Conservation (phyloP, 345 rosid species). For the Firmiana major region DNA sequence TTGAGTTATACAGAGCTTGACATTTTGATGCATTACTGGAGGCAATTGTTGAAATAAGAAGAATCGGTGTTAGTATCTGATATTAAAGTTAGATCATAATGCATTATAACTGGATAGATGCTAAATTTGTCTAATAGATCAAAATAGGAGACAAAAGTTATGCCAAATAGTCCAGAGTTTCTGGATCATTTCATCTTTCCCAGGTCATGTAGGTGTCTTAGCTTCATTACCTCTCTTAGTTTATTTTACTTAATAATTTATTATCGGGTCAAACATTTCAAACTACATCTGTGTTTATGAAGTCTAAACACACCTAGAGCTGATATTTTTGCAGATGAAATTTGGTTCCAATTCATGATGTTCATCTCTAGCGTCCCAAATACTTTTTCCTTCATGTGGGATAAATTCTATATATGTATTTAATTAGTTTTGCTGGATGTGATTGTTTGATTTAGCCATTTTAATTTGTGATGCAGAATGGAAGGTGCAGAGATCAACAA, state of each 20-base stretch:
- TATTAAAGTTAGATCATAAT: not conserved
- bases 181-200: too few species aligned
- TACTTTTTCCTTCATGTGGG: not conserved
- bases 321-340: not conserved
- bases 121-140: not conserved
- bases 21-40: not conserved
- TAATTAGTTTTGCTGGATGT: not conserved
- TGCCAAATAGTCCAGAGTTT: not conserved
- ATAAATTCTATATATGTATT: not conserved
- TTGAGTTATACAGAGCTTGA: not conserved
- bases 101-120: not conserved
- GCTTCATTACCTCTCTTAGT: not conserved
- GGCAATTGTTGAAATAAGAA: not conserved
- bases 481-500: conserved; percentile 43
- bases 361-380: not conserved
- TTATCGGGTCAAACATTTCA: too few species aligned
- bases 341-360: not conserved
- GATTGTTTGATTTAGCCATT: conserved; percentile 11
- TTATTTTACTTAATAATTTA: not conserved
- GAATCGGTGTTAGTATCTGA: not conserved
- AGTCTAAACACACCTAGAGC: not conserved
- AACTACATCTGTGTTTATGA: not conserved
- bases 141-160: not conserved
- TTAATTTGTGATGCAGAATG: conserved; percentile 51
- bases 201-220: not conserved